phyloP scores from a whole-genome alignment of 73 alveolate genomes.

The Paramecium caudatum region DNA sequence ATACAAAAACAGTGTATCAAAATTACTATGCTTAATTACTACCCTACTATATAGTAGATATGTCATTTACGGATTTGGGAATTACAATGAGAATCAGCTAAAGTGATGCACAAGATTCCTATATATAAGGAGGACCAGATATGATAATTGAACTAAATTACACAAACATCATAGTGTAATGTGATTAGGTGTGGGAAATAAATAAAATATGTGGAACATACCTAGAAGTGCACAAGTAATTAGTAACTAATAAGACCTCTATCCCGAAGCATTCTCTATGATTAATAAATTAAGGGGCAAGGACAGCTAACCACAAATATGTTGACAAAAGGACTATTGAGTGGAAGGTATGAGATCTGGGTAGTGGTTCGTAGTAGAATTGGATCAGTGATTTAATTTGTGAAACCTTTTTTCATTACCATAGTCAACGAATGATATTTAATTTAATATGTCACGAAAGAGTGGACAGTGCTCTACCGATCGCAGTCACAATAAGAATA shows the following conservation, averaged over 20 bases:
- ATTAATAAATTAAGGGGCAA: not conserved
- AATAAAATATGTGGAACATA: constrained; percentile 47
- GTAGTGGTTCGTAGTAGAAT: constrained; percentile 34
- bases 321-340: constrained; percentile 9
- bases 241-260: not conserved
- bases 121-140: constrained; percentile 57
- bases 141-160: constrained; percentile 28
- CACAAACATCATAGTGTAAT: not conserved
- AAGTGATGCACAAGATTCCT: constrained; percentile 2
- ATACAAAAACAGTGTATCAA: not conserved
- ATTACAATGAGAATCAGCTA: constrained; percentile 4
- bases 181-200: constrained; percentile 32
- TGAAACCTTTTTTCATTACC: constrained; percentile 51
- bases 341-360: constrained; percentile 64
- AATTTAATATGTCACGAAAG: constrained; percentile 10
- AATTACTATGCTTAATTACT: not conserved
- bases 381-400: constrained; percentile 31
- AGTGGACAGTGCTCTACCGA: constrained; percentile 25
- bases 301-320: not conserved
- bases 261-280: not conserved
- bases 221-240: constrained; percentile 37
- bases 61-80: constrained; percentile 8
- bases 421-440: constrained; percentile 4
- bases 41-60: constrained; percentile 19
- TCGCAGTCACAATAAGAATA: constrained; percentile 42